Percentiles rank a stretch among this genome's conserved stretches.
Conservation (phyloP, 2,329 filamentous ascomycete species). For the Fusarium protoensiforme region DNA sequence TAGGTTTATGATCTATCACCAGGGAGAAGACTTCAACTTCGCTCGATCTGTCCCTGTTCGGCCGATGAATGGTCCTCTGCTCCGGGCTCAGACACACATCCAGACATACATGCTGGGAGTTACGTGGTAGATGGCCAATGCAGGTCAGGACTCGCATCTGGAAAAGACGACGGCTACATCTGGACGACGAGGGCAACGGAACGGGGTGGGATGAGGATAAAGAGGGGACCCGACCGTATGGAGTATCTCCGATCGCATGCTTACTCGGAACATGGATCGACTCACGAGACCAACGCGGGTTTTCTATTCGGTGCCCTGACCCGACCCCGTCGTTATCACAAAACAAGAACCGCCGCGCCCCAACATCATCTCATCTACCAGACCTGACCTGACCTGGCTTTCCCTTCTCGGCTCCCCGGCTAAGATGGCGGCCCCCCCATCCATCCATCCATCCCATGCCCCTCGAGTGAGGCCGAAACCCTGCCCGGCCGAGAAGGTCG, state of each 20-base stretch:
- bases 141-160: neutral
- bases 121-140: neutral
- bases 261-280: neutral
- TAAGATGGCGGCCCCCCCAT: neutral
- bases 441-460: neutral
- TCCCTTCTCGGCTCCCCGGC: neutral
- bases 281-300: constrained; percentile 17
- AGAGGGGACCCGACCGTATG: constrained; percentile 16
- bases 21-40: neutral
- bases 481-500: constrained; percentile 25
- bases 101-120: neutral
- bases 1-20: neutral
- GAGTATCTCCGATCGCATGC: constrained; percentile 24
- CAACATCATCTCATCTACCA: constrained; percentile 1
- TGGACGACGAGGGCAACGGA: neutral
- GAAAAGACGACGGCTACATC: neutral
- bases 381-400: neutral
- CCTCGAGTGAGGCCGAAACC: constrained; percentile 33
- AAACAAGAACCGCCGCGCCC: neutral
- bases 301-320: constrained; percentile 8
- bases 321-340: neutral
- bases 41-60: constrained; percentile 1
- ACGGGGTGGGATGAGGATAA: neutral
- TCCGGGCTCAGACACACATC: neutral
- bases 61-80: neutral